Evolutionary conservation across 768 basidiomycete species (phyloP).

Genomic region (Suillus subalutaceus): DNA sequence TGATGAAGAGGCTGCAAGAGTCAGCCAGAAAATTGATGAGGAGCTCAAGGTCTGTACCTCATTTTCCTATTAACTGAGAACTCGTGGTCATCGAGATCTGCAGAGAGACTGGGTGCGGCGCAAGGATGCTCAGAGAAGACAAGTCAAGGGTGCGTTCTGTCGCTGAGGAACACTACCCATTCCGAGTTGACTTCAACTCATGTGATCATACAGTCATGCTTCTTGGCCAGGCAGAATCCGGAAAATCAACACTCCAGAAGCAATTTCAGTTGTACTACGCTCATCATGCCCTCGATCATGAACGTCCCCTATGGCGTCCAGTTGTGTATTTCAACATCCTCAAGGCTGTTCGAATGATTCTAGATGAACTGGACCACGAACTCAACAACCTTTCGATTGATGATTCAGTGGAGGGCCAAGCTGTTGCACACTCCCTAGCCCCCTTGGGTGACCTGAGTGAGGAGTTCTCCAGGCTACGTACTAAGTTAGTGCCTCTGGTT

Average conservation of each 20-base stretch:
- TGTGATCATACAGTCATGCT: slow-evolving; percentile 55
- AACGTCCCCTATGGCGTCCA: slow-evolving; percentile 76
- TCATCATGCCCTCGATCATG: slow-evolving; percentile 65
- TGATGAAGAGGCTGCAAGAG: slow-evolving; percentile 46
- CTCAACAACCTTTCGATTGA: slow-evolving; percentile 38
- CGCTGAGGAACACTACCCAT: background rate
- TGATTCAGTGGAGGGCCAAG: slow-evolving; percentile 32
- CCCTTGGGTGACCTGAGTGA: slow-evolving; percentile 38
- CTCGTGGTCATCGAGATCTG: slow-evolving; percentile 10
- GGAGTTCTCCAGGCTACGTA: slow-evolving; percentile 56
- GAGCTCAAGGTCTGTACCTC: slow-evolving; percentile 49
- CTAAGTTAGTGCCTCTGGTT: slow-evolving; percentile 62
- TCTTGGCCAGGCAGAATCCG: slow-evolving; percentile 79
- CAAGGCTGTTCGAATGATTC: slow-evolving; percentile 74
- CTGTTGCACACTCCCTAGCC: slow-evolving; percentile 32
- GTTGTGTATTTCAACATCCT: slow-evolving; percentile 86
- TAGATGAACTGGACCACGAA: slow-evolving; percentile 70
- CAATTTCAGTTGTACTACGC: slow-evolving; percentile 85
- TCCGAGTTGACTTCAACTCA: slow-evolving; percentile 13
- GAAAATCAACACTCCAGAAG: slow-evolving; percentile 84
- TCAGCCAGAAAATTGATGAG: slow-evolving; percentile 58
- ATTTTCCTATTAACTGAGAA: background rate
- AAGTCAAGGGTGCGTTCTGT: slow-evolving; percentile 53
- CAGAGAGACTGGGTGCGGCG: slow-evolving; percentile 54
- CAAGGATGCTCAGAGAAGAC: slow-evolving; percentile 47